Base-by-base conservation (phyloP, 306 rosid genomes). In the Myrica gale region DNA sequence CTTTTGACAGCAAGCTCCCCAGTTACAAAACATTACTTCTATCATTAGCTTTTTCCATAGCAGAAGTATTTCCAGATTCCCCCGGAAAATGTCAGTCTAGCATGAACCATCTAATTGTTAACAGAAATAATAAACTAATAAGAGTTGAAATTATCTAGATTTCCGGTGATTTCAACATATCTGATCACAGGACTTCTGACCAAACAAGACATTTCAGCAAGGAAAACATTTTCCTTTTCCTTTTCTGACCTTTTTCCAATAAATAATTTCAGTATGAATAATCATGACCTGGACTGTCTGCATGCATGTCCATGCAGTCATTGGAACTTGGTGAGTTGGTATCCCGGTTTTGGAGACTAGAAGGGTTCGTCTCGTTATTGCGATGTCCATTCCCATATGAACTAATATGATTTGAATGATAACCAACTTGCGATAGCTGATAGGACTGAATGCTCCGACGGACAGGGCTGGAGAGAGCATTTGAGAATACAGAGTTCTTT, bases 221-320 rank as follows among this genome's bases (percentile, higher is more conserved):
- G 75, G 46, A 70, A 21, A 66, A n/a, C 13, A 16, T 66, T 8
- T 43, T 26, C 12, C 13, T 17, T 7, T 21, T 57, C 21, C 62
- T 44, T 42, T 41, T 44, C 26, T 44, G 72, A 61, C 71, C 70
- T 65, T 79, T 71, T 68, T 53, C 89, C 78, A 66, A 62, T 46
- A n/a, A 52, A 73, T 75, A 81, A n/a, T 53, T 46, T 82, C 84
- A 89, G 79, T 82, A 85, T 62, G 89, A 62, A 85, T 75, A 83
- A 68, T 81, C 91, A 82, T 82, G 83, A 60, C 76, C 83, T 26
- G 93, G 91, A 80, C 89, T 85, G 55, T 89, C 91, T 39, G 89
- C 84, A 76, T 84, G 89, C 93, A 89, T 89, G 76, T 89, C 91
- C 91, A 89, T 84, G 79, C 88, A 83, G 73, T 89, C 91, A 76